These are phyloP conservation scores for Penicillium sp. DNA, from an alignment of 2,329 filamentous ascomycete species.

Conservation along the genomic window DNA sequence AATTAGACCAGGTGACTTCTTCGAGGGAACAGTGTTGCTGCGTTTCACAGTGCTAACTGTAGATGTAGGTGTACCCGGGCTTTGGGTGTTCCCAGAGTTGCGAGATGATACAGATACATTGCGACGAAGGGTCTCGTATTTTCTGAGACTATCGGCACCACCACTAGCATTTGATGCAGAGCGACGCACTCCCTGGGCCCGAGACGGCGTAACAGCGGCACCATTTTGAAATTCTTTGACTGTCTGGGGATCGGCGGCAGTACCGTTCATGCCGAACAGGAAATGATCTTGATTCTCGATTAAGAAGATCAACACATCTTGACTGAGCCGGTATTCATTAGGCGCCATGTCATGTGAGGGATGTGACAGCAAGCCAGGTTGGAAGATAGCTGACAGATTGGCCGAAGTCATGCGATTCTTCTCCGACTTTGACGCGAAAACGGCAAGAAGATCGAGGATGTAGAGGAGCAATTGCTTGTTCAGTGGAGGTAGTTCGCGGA, in stretches of 20 bases:
- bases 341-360: conserved; percentile 94
- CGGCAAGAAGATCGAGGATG: conserved; percentile 89
- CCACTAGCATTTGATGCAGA: conserved; percentile 86
- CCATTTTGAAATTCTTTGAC: conserved; percentile 68
- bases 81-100: conserved; percentile 69
- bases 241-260: conserved; percentile 85
- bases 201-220: conserved; percentile 31
- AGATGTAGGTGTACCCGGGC: conserved; percentile 59
- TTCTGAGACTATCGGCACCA: conserved; percentile 79
- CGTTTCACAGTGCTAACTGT: conserved; percentile 57
- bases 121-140: conserved; percentile 70
- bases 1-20: conserved; percentile 71
- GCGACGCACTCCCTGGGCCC: conserved; percentile 50
- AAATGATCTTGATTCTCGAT: conserved; percentile 99
- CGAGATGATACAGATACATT: conserved; percentile 93
- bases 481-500: conserved; percentile 85
- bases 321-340: conserved; percentile 87
- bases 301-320: conserved; percentile 94
- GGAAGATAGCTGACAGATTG: conserved; percentile 94
- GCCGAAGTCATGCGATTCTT: conserved; percentile 95
- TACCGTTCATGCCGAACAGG: conserved; percentile 96
- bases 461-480: conserved; percentile 94
- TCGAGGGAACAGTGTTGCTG: conserved; percentile 92
- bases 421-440: conserved; percentile 95
- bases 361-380: conserved; percentile 92